These are phyloP conservation scores for Trichocomaceae sp. DNA, from an alignment of 2,329 filamentous ascomycete genomes.

Conservation along the genomic window DNA sequence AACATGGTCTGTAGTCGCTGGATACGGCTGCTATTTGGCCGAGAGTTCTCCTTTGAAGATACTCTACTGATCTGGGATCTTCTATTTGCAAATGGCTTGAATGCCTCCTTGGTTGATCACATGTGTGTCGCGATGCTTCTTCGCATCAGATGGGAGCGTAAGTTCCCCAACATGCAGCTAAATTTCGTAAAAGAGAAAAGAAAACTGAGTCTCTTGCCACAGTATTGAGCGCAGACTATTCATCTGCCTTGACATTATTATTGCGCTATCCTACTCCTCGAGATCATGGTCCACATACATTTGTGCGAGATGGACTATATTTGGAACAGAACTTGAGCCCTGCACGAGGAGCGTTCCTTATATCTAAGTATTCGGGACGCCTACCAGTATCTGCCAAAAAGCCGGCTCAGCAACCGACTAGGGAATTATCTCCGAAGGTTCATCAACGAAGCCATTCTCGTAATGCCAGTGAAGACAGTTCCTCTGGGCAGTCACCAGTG, in stretches of 20 bases:
- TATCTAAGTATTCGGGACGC: conserved; percentile 43
- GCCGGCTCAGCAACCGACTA: conserved; percentile 15
- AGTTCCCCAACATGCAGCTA: conserved; percentile 27
- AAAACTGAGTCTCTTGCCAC: neutral
- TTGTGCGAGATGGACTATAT: conserved; percentile 74
- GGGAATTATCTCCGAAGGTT: conserved; percentile 10
- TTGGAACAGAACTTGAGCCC: conserved; percentile 39
- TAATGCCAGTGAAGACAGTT: conserved; percentile 23
- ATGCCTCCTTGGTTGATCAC: conserved; percentile 73
- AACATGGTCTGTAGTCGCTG: conserved; percentile 58
- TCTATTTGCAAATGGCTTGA: conserved; percentile 78
- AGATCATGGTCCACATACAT: conserved; percentile 63
- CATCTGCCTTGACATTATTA: conserved; percentile 70
- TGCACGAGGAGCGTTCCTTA: conserved; percentile 39
- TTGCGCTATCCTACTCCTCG: conserved; percentile 72
- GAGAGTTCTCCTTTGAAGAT: conserved; percentile 86
- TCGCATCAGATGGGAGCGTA: conserved; percentile 81
- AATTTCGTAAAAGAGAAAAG: neutral
- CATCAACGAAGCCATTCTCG: conserved; percentile 26
- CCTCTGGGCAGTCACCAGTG: conserved; percentile 32
- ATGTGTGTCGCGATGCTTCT: conserved; percentile 94
- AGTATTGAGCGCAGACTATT: conserved; percentile 86
- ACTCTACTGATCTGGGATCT: conserved; percentile 83
- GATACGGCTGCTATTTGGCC: conserved; percentile 86
- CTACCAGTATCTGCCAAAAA: conserved; percentile 30